Conservation (phyloP, 177 flowering plant genomes). For the Vitis hybrid region DNA sequence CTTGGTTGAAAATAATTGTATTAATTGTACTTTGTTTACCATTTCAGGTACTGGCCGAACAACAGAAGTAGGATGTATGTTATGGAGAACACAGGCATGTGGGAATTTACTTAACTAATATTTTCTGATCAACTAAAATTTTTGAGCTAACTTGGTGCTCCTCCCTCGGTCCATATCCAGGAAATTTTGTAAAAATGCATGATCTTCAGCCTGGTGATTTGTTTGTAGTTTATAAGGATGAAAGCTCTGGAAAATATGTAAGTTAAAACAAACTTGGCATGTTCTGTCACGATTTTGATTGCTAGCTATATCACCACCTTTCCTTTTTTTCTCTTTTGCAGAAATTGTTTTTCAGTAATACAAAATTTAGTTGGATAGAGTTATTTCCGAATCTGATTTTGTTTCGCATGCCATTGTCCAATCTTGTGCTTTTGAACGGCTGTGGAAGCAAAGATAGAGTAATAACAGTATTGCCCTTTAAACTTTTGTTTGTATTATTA, state of each 20-base stretch:
- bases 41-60: conserved; percentile 41
- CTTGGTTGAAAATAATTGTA: not conserved
- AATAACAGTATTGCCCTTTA: too few species aligned
- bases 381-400: too few species aligned
- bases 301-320: not conserved
- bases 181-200: conserved; percentile 35
- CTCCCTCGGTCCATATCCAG: conserved; percentile 15
- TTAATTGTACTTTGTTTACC: not conserved
- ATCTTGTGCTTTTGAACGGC: too few species aligned
- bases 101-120: not conserved
- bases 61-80: conserved; percentile 43
- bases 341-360: not conserved
- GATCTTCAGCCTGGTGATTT: conserved; percentile 28
- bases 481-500: too few species aligned
- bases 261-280: conserved; percentile 4
- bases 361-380: too few species aligned
- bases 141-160: not conserved
- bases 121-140: not conserved
- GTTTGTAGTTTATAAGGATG: conserved; percentile 33
- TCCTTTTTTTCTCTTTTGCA: not conserved
- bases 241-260: conserved; percentile 30
- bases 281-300: too few species aligned
- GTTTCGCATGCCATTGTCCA: too few species aligned
- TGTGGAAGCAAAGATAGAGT: too few species aligned
- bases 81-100: conserved; percentile 40